phyloP scores from a whole-genome alignment of 768 basidiomycete genomes.

The Mycena sanguinolenta region DNA sequence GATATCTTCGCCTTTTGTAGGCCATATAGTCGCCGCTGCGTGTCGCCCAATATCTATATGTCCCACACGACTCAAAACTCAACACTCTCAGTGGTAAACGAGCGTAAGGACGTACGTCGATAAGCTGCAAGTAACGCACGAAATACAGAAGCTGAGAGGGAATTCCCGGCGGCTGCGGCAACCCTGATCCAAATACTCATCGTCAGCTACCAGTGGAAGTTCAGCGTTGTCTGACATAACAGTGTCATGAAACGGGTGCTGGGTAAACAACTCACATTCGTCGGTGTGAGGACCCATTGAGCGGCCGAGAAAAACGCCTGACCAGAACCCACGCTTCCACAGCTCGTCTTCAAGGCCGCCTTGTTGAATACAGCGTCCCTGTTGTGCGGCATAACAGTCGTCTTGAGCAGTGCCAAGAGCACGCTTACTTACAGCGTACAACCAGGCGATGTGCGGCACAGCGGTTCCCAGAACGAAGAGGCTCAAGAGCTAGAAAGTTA shows the following conservation, averaged over 20 bases:
- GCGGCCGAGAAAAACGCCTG: not conserved
- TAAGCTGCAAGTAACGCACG: not conserved
- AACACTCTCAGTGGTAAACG: too few relatives aligned
- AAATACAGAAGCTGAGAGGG: not conserved
- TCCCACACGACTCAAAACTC: not conserved
- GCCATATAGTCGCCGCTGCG: conserved; percentile 7
- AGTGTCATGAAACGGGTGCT: not conserved
- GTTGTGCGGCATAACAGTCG: too few relatives aligned
- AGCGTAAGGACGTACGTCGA: too few relatives aligned
- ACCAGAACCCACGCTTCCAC: conserved; percentile 73
- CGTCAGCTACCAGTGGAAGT: not conserved
- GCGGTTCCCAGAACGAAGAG: conserved; percentile 58
- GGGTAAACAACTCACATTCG: not conserved
- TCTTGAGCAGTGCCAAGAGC: too few relatives aligned
- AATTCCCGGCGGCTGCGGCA: not conserved
- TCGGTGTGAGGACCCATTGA: not conserved
- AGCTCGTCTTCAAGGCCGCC: conserved; percentile 72
- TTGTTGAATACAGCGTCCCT: conserved; percentile 72
- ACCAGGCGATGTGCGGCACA: conserved; percentile 67
- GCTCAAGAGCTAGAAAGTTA: too few relatives aligned
- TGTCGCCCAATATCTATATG: conserved; percentile 7
- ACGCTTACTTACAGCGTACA: conserved; percentile 48
- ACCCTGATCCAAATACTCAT: not conserved
- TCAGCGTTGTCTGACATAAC: not conserved
- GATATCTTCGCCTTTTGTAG: conserved; percentile 53